A percentile compares a stretch with the other conserved stretches of the same genome.
Evolutionary conservation across 73 alveolate genomes (phyloP).

Genomic region (Tetrahymena elliotti): DNA sequence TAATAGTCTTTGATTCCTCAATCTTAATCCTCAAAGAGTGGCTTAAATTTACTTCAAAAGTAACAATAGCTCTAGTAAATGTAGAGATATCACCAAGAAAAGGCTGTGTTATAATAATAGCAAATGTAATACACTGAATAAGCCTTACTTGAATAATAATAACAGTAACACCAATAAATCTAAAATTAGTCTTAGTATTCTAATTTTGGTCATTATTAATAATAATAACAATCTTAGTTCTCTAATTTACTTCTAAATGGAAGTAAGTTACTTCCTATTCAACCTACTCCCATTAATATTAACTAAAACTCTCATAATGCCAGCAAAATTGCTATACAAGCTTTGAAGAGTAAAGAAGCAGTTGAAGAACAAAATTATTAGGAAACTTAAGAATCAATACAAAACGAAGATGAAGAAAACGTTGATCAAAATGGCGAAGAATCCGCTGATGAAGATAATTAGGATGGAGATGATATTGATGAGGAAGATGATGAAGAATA

Average conservation of each 20-base stretch:
- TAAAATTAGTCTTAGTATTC: neutral
- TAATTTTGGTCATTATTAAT: neutral
- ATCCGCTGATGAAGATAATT: neutral
- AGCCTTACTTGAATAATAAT: neutral
- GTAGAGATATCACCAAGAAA: neutral
- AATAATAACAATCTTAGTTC: neutral
- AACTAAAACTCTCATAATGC: neutral
- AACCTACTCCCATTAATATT: neutral
- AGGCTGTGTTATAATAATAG: neutral
- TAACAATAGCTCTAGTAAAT: neutral
- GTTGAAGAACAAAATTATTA: neutral
- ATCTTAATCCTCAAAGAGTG: neutral
- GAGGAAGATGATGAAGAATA: neutral
- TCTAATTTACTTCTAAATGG: neutral
- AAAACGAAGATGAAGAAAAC: neutral
- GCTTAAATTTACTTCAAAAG: neutral
- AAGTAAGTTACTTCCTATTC: neutral
- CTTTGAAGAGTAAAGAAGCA: neutral
- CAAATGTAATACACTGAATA: neutral
- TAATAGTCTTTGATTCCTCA: neutral
- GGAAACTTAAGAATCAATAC: neutral
- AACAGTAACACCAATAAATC: neutral
- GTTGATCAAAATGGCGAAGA: neutral
- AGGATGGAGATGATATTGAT: neutral
- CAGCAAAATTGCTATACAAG: neutral